Evolutionary conservation across 176 grass and related monocot species (phyloP).

Genomic region (barley (Hordeum vulgare)): MorexV3_pseudomolecules_assembly NC_058523.1:35983715-35984214

Average conservation of each 20-base stretch:
- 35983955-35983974: conserved; percentile 15
- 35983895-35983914: conserved; percentile 28
- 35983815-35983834: background rate
- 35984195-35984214: conserved; percentile 47
- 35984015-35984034: conserved; percentile 40
- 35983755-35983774: conserved; percentile 22
- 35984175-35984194: conserved; percentile 57
- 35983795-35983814: conserved; percentile 12
- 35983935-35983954: conserved; percentile 37
- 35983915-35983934: conserved; percentile 33
- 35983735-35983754: background rate
- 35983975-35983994: conserved; percentile 42
- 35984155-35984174: conserved; percentile 25
- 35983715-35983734: conserved; percentile 31
- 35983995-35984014: conserved; percentile 32
- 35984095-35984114: conserved; percentile 44
- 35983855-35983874: conserved; percentile 21
- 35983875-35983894: background rate
- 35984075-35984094: conserved; percentile 2
- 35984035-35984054: conserved; percentile 31
- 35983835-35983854: conserved; percentile 2
- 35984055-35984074: conserved; percentile 38
- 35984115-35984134: conserved; percentile 12
- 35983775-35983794: conserved; percentile 36
- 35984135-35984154: conserved; percentile 46